These are phyloP conservation scores for Coffea eugenioides DNA, from an alignment of 257 asterid genomes.

Conservation along the genomic window DNA sequence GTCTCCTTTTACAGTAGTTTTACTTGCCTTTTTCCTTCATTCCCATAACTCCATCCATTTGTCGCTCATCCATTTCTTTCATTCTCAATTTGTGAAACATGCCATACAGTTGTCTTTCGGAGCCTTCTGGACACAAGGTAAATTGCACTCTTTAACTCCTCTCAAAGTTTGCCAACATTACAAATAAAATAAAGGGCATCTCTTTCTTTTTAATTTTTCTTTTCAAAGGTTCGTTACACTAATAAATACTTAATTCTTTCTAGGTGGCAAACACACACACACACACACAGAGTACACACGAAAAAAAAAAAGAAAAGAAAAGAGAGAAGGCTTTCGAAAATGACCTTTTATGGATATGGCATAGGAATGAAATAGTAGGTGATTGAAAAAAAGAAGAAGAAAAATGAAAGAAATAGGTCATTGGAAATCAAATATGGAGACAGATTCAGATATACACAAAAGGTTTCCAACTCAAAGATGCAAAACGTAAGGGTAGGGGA, in stretches of 20 bases:
- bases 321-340: neutral
- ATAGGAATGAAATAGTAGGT: too few species aligned
- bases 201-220: too few species aligned
- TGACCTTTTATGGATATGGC: neutral
- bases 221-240: too few species aligned
- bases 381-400: too few species aligned
- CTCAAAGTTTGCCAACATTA: too few species aligned
- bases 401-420: neutral
- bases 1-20: neutral
- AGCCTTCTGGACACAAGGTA: neutral
- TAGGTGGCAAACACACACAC: too few species aligned
- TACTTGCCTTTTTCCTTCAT: neutral
- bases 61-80: neutral
- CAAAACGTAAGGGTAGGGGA: neutral
- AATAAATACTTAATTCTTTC: too few species aligned
- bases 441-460: too few species aligned
- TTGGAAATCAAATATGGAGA: neutral
- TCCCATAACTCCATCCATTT: conserved; percentile 1
- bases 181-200: too few species aligned
- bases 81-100: neutral
- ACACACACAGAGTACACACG: too few species aligned
- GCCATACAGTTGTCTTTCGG: neutral
- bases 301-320: too few species aligned
- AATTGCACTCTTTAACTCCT: neutral
- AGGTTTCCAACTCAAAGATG: neutral